Conservation (phyloP, 768 basidiomycete species). For the Amanita polypyramis region DNA sequence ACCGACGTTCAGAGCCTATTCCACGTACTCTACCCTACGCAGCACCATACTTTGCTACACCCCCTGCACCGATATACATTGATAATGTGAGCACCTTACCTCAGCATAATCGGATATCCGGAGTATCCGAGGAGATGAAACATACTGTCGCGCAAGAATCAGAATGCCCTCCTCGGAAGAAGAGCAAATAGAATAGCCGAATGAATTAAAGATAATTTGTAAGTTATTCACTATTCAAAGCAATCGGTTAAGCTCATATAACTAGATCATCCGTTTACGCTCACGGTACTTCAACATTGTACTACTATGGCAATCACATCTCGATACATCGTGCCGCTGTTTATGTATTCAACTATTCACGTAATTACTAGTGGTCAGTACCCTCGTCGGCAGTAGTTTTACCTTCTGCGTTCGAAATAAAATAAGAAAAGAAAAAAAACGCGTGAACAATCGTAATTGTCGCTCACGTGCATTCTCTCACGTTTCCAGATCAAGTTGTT, state of each 20-base stretch:
- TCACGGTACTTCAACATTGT: no score
- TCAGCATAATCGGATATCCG: not conserved
- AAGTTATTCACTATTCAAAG: not conserved
- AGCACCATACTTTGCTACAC: slow-evolving; percentile 34
- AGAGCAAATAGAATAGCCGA: not conserved
- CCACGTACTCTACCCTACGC: slow-evolving; percentile 32
- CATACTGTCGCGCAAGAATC: not conserved
- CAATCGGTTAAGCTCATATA: not conserved
- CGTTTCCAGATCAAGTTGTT: no score
- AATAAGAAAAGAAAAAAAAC: no score
- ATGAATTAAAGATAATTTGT: not conserved
- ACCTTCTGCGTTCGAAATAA: no score
- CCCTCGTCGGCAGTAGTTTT: no score
- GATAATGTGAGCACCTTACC: no score
- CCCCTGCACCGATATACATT: slow-evolving; percentile 20
- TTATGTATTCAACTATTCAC: not conserved
- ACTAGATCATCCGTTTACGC: no score
- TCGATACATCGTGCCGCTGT: not conserved
- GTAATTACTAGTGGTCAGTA: no score
- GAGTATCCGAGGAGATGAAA: not conserved
- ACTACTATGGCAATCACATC: not conserved
- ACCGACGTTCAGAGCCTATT: slow-evolving; percentile 23
- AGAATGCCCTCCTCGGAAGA: not conserved
- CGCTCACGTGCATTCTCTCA: not conserved
- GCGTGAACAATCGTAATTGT: no score